Conservation (phyloP, 1,284 basidiomycete genomes). For the Cerioporus squamosus region DNA sequence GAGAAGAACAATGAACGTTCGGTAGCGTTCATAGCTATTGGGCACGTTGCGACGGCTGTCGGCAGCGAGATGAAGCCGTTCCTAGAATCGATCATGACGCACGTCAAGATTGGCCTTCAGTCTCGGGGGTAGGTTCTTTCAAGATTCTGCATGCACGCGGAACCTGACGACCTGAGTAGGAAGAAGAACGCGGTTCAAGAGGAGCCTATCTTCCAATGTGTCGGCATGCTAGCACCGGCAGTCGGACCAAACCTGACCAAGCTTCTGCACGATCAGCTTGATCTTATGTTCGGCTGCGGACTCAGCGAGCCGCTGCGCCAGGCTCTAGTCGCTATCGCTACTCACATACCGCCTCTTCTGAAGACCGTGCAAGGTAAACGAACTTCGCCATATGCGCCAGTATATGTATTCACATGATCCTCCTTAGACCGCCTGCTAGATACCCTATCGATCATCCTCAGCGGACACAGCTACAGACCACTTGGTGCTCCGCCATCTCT, state of each 20-base stretch:
- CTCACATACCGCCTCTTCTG: conserved; percentile 89
- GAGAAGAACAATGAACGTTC: conserved; percentile 90
- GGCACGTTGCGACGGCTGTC: conserved; percentile 92
- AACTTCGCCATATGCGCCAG: background rate
- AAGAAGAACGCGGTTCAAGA: conserved; percentile 95
- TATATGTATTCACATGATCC: background rate
- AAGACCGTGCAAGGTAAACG: conserved; percentile 87
- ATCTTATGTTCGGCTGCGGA: conserved; percentile 96
- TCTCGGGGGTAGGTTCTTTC: conserved; percentile 70
- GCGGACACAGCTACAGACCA: conserved; percentile 84
- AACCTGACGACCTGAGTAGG: conserved; percentile 43
- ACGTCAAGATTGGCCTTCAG: conserved; percentile 89
- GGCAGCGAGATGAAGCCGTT: conserved; percentile 96
- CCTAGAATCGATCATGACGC: conserved; percentile 89
- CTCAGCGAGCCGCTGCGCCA: conserved; percentile 89
- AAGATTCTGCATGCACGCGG: conserved; percentile 6
- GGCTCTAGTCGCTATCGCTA: conserved; percentile 87
- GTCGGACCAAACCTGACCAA: conserved; percentile 97
- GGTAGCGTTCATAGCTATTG: conserved; percentile 97
- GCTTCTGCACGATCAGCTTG: conserved; percentile 94
- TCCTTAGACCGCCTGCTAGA: conserved; percentile 83
- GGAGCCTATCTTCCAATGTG: conserved; percentile 97
- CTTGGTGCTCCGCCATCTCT: conserved; percentile 77
- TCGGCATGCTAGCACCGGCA: conserved; percentile 94
- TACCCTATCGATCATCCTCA: conserved; percentile 78